phyloP scores from a whole-genome alignment of 2,329 filamentous ascomycete genomes.

The Coleophoma crateriformis region DNA sequence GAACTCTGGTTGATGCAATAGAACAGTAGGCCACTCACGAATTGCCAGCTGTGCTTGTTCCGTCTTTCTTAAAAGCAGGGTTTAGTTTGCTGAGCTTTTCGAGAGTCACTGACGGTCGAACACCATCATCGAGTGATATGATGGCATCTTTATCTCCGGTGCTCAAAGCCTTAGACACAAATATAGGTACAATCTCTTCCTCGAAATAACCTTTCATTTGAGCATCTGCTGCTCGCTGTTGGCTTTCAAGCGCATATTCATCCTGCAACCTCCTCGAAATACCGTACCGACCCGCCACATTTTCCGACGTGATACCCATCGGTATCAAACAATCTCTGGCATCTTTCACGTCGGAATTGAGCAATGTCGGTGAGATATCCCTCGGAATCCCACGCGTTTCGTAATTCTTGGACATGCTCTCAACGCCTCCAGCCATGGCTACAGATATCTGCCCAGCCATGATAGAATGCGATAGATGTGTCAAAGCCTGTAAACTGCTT shows the following conservation, averaged over 20 bases:
- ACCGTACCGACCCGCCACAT: slow-evolving; percentile 57
- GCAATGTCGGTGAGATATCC: slow-evolving; percentile 53
- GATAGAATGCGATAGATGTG: slow-evolving; percentile 55
- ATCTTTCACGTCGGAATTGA: slow-evolving; percentile 46
- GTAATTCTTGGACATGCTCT: slow-evolving; percentile 67
- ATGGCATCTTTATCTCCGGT: slow-evolving; percentile 34
- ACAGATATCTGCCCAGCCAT: slow-evolving; percentile 53
- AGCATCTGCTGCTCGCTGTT: slow-evolving; percentile 53
- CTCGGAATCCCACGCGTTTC: slow-evolving; percentile 57
- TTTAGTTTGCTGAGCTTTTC: slow-evolving; percentile 58
- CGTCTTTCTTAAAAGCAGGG: slow-evolving; percentile 55
- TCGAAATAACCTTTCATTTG: slow-evolving; percentile 55
- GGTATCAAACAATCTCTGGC: slow-evolving; percentile 63
- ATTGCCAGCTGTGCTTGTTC: slow-evolving; percentile 59
- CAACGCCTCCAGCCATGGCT: slow-evolving; percentile 62
- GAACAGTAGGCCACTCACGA: slow-evolving; percentile 11
- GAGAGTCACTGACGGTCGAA: slow-evolving; percentile 49
- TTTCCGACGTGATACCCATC: slow-evolving; percentile 64
- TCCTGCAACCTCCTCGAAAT: slow-evolving; percentile 56
- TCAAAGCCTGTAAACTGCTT: slow-evolving; percentile 58
- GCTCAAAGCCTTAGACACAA: slow-evolving; percentile 37
- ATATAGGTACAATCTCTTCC: slow-evolving; percentile 56
- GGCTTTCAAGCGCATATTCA: slow-evolving; percentile 53
- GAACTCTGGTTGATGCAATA: neutral
- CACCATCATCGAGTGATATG: slow-evolving; percentile 55